These are phyloP conservation scores for Lactifluus echinatus DNA, from an alignment of 768 basidiomycete species.

Conservation along the genomic window DNA sequence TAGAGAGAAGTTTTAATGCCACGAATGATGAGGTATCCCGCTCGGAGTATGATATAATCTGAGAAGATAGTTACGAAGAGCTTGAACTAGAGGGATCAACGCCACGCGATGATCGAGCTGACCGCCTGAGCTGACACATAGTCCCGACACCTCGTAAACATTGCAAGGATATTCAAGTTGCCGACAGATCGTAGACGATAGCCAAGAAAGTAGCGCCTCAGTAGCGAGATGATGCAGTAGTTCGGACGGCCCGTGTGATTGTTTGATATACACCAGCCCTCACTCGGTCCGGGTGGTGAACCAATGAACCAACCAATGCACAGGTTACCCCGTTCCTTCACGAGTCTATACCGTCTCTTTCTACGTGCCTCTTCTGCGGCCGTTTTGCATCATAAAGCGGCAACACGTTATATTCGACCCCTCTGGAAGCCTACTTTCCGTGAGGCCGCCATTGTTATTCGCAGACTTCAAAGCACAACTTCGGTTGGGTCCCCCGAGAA, in stretches of 20 bases:
- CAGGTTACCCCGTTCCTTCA: slow-evolving; percentile 12
- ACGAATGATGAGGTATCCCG: neutral
- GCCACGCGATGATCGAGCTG: slow-evolving; percentile 11
- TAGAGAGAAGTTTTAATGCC: slow-evolving; percentile 8
- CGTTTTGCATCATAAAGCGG: slow-evolving; percentile 15
- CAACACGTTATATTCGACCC: slow-evolving; percentile 6
- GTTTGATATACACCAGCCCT: too few relatives aligned
- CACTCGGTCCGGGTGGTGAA: too few relatives aligned
- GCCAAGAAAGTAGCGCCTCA: neutral
- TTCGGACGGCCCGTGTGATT: slow-evolving; percentile 1
- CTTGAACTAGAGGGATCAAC: slow-evolving; percentile 12
- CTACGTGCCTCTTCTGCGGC: slow-evolving; percentile 15
- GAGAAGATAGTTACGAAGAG: slow-evolving; percentile 6
- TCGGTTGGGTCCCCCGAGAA: neutral
- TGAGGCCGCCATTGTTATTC: slow-evolving; percentile 10
- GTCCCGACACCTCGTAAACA: slow-evolving; percentile 1
- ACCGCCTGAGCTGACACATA: slow-evolving; percentile 2
- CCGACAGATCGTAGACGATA: neutral
- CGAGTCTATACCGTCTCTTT: slow-evolving; percentile 16
- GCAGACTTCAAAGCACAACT: slow-evolving; percentile 3
- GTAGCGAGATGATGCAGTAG: slow-evolving; percentile 6
- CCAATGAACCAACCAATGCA: too few relatives aligned
- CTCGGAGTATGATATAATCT: slow-evolving; percentile 10
- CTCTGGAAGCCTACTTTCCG: slow-evolving; percentile 17
- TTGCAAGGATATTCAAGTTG: neutral